Conservation (phyloP, 352 stramenopile species). For the Albugo candida region DNA sequence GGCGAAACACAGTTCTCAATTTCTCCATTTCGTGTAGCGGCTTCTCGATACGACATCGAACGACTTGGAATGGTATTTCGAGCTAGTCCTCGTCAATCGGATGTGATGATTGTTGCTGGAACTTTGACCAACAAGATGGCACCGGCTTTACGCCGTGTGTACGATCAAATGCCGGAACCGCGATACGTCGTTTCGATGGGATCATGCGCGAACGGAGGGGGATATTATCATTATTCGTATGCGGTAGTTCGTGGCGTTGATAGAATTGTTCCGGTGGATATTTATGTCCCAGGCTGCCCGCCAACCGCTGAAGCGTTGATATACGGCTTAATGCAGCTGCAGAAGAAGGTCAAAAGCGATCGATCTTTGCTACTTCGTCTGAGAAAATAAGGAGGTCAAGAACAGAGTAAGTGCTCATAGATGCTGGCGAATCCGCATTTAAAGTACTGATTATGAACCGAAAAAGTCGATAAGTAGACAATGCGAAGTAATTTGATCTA, state of each 20-base stretch:
- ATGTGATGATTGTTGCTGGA: constrained; percentile 99
- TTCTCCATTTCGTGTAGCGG: constrained; percentile 10
- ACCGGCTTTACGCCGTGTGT: constrained; percentile 89
- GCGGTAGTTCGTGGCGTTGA: constrained; percentile 93
- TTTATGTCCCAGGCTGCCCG: constrained; percentile 99
- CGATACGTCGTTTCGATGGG: constrained; percentile 98
- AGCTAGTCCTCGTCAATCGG: constrained; percentile 85
- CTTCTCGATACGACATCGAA: constrained; percentile 93
- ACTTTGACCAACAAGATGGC: constrained; percentile 99
- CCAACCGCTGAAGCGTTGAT: constrained; percentile 95
- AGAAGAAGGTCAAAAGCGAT: constrained; percentile 99
- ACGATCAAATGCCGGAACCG: constrained; percentile 99
- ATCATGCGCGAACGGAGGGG: constrained; percentile 93
- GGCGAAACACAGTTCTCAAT: neutral
- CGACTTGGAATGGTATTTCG: constrained; percentile 98
- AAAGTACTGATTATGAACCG: no score
- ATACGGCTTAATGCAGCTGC: constrained; percentile 95
- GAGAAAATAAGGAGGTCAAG: constrained; percentile 78
- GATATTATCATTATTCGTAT: constrained; percentile 95
- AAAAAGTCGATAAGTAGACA: no score
- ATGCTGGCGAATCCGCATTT: no score
- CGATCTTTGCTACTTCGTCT: constrained; percentile 90
- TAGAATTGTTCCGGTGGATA: constrained; percentile 96
- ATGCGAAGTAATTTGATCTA: no score
- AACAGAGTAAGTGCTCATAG: no score